Conservation (phyloP, 2,329 filamentous ascomycete genomes). For the Fusarium oxysporum region DNA sequence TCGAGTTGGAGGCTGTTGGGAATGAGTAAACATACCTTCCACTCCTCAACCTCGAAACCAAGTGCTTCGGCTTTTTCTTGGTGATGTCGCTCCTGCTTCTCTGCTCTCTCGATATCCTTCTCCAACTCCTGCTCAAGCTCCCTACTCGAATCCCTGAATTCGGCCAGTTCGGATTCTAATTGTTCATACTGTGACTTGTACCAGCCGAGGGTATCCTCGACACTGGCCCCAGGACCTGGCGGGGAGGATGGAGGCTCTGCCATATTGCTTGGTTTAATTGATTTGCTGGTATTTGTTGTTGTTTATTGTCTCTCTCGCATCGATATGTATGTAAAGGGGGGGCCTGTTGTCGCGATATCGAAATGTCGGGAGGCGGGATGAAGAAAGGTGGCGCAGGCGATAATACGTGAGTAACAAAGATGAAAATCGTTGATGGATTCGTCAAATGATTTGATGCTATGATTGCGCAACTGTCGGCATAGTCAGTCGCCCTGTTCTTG, state of each 20-base stretch:
- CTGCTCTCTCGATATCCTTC: slow-evolving; percentile 93
- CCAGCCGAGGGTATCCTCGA: slow-evolving; percentile 85
- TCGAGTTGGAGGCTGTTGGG: not conserved
- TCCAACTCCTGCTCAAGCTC: slow-evolving; percentile 95
- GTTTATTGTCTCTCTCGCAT: slow-evolving; percentile 32
- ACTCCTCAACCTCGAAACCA: slow-evolving; percentile 93
- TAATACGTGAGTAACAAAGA: slow-evolving; percentile 6
- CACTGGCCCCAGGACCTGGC: slow-evolving; percentile 63
- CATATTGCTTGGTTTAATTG: slow-evolving; percentile 54
- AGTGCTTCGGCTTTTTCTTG: slow-evolving; percentile 88
- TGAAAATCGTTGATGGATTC: slow-evolving; percentile 11
- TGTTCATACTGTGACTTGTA: slow-evolving; percentile 97
- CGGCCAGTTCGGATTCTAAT: slow-evolving; percentile 88
- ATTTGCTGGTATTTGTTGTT: slow-evolving; percentile 15
- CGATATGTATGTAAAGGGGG: slow-evolving; percentile 17
- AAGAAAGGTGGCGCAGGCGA: slow-evolving; percentile 22
- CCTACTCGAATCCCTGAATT: slow-evolving; percentile 93
- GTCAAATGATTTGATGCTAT: slow-evolving; percentile 13
- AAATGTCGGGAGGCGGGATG: slow-evolving; percentile 7
- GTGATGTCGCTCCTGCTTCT: slow-evolving; percentile 88
- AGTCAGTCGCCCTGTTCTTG: slow-evolving; percentile 33
- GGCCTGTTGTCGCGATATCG: slow-evolving; percentile 17
- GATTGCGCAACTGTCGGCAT: slow-evolving; percentile 28
- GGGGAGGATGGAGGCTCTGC: slow-evolving; percentile 73
- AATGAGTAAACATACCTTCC: slow-evolving; percentile 77